These are phyloP conservation scores for Rosa persica DNA, from an alignment of 306 rosid species.

Conservation along the genomic window DNA sequence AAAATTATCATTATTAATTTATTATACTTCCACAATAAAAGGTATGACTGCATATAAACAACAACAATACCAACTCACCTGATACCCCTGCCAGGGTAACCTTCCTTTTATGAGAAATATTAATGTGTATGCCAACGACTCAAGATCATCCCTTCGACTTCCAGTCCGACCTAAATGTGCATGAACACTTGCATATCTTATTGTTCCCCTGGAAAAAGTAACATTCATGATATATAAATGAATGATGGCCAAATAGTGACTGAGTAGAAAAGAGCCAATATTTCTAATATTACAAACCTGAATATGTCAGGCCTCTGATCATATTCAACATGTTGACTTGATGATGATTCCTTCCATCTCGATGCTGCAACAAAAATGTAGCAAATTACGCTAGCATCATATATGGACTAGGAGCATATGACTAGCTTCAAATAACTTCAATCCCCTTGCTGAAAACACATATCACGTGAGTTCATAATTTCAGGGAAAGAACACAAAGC, in stretches of 20 bases:
- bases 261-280: background rate
- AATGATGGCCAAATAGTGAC: background rate
- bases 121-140: constrained; percentile 86
- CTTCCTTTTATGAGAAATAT: constrained; percentile 90
- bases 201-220: constrained; percentile 71
- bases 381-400: background rate
- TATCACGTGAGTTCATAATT: background rate
- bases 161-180: constrained; percentile 97
- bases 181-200: constrained; percentile 95
- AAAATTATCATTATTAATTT: constrained; percentile 11
- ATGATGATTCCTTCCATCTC: constrained; percentile 80
- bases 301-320: constrained; percentile 97
- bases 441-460: constrained; percentile 1
- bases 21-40: constrained; percentile 12
- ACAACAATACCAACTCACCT: constrained; percentile 45
- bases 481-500: background rate
- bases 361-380: constrained; percentile 61
- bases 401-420: background rate
- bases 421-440: background rate
- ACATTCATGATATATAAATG: constrained; percentile 11
- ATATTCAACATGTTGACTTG: constrained; percentile 86
- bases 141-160: constrained; percentile 92
- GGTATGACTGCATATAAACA: background rate
- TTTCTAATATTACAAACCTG: constrained; percentile 46
- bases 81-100: constrained; percentile 98